Evolutionary conservation across 495 filamentous ascomycete genomes (phyloP), one percentile per base, ranked within the genome.

Genomic region (Evansstolkia leycettana): DNA sequence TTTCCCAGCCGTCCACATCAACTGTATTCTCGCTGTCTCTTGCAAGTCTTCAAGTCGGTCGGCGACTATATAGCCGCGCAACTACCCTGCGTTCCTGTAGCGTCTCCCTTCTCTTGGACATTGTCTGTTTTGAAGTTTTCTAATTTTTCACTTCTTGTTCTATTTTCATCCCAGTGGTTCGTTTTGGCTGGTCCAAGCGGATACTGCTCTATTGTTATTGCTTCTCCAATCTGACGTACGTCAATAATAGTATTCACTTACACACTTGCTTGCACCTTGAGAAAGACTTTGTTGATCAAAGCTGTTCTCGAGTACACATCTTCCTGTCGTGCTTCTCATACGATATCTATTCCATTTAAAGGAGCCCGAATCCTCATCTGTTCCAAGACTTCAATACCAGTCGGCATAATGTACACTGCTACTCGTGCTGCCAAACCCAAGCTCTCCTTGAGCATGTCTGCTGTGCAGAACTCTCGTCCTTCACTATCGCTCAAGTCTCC

Each of bases 361-460:
- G 30, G 25, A 20, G 14, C 17, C 33, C 29, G 37, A 14, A 36
- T 33, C 14, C 32, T 31, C 29, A 10, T 32, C 18, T 33, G 15
- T 30, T 8, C 24, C 36, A 12, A 41, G 24, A 38, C 37, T 19
- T 38, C 30, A 12, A 40, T 4, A 20, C 9, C 17, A 16, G 33
- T 31, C 24, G 17, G 19, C 46, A 59, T 42, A 37, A 68, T 68
- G 62, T 55, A 57, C 50, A 46, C 58, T 32, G 48, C 52, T 37
- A n/a, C 49, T 54, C 27, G 39, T 28, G 51, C 51, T 43, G 48
- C 50, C 37, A 59, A 54, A 37, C 67, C 69, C 28, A 62, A 69
- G 59, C 58, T 73, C 36, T 60, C 60, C 34, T 39, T 72, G 43
- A 61, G 52, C 50, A 67, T 69, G 38, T 56, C 65, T 36, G 48